A percentile compares a stretch with the other conserved stretches of the same genome.
Evolutionary conservation across 2,329 filamentous ascomycete genomes (phyloP).

Genomic region (Aspergillus arachidicola): DNA sequence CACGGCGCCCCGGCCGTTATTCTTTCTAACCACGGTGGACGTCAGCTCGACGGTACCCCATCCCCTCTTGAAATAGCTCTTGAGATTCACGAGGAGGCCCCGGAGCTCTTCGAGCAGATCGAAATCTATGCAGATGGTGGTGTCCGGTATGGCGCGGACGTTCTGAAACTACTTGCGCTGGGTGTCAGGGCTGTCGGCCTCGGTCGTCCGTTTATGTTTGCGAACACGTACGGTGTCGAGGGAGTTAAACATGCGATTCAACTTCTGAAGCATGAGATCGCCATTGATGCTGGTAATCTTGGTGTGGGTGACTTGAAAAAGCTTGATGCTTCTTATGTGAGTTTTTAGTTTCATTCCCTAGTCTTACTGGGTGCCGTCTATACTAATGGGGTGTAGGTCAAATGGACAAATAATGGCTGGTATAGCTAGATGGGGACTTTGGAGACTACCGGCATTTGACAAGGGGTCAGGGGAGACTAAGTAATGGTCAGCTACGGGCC

Average conservation of each 20-base stretch:
- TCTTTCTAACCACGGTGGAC: conserved; percentile 58
- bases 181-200: conserved; percentile 56
- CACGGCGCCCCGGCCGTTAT: conserved; percentile 48
- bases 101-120: conserved; percentile 50
- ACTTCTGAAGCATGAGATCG: conserved; percentile 15
- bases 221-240: conserved; percentile 24
- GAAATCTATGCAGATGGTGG: conserved; percentile 58
- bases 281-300: conserved; percentile 13
- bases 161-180: conserved; percentile 56
- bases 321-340: conserved; percentile 15
- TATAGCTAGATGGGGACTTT: neutral
- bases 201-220: conserved; percentile 35
- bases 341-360: neutral
- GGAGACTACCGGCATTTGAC: neutral
- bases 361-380: too few relatives aligned
- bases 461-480: neutral
- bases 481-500: neutral
- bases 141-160: conserved; percentile 53
- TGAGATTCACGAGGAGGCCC: conserved; percentile 53
- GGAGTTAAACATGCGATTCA: conserved; percentile 17
- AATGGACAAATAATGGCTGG: conserved; percentile 13
- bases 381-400: conserved; percentile 4
- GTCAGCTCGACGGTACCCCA: conserved; percentile 52
- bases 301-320: conserved; percentile 11
- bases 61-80: conserved; percentile 52